Percentiles rank a stretch among this genome's conserved stretches.
phyloP scores from a whole-genome alignment of 805 yeast species.

The Candida maltosa region DNA sequence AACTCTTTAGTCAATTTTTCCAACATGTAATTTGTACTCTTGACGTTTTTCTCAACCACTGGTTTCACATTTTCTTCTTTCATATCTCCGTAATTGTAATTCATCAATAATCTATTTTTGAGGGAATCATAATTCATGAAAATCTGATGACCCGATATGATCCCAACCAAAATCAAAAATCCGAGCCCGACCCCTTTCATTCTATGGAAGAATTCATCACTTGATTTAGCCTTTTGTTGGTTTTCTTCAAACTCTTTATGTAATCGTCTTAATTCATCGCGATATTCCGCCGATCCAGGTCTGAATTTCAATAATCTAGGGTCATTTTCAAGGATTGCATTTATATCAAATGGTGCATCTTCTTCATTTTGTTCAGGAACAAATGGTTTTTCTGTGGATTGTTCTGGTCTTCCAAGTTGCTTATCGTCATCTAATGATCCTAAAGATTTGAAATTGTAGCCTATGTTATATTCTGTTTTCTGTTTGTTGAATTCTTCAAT shows the following conservation, averaged over 20 bases:
- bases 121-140: conserved; percentile 41
- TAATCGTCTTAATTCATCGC: conserved; percentile 24
- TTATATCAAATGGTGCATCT: conserved; percentile 16
- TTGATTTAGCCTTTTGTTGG: conserved; percentile 23
- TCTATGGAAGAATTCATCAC: conserved; percentile 41
- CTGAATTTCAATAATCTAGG: conserved; percentile 26
- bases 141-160: conserved; percentile 39
- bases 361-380: conserved; percentile 12
- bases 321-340: conserved; percentile 24
- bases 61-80: conserved; percentile 36
- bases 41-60: conserved; percentile 26
- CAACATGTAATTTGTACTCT: conserved; percentile 21
- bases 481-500: conserved; percentile 38
- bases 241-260: conserved; percentile 22
- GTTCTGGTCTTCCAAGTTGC: neutral
- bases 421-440: conserved; percentile 14
- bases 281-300: conserved; percentile 35
- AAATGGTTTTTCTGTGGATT: conserved; percentile 4
- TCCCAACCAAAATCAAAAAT: conserved; percentile 30
- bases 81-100: conserved; percentile 29
- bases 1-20: conserved; percentile 23
- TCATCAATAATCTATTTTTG: conserved; percentile 29
- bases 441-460: conserved; percentile 16
- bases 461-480: conserved; percentile 27
- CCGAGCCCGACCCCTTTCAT: conserved; percentile 46